A percentile compares a stretch with the other conserved stretches of the same genome.
These are phyloP conservation scores for Rhodotorula sp. DNA, from an alignment of 1,284 basidiomycete species.

Conservation along the genomic window DNA sequence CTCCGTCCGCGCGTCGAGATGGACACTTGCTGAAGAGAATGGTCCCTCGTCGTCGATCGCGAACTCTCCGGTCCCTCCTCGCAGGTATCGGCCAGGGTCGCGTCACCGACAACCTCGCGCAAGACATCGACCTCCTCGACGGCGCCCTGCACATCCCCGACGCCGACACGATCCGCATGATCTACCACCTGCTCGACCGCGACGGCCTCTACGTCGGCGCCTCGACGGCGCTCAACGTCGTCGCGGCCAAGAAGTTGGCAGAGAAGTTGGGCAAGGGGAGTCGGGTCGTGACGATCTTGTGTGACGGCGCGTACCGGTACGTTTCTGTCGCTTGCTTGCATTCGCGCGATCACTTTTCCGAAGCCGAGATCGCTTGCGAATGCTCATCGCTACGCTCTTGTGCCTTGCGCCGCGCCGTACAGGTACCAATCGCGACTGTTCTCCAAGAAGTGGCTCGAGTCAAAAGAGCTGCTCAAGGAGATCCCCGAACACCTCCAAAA, in stretches of 20 bases:
- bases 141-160: slow-evolving; percentile 86
- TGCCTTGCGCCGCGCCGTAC: slow-evolving; percentile 2
- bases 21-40: background rate
- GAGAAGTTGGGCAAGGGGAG: slow-evolving; percentile 74
- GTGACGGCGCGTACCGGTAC: slow-evolving; percentile 85
- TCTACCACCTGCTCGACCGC: slow-evolving; percentile 86
- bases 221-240: slow-evolving; percentile 91
- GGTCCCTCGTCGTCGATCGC: too few relatives aligned
- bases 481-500: slow-evolving; percentile 84
- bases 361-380: background rate
- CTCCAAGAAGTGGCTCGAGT: slow-evolving; percentile 78
- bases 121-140: slow-evolving; percentile 73
- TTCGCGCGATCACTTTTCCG: too few relatives aligned
- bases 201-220: slow-evolving; percentile 98
- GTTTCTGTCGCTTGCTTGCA: background rate
- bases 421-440: slow-evolving; percentile 82
- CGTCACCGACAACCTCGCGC: slow-evolving; percentile 88
- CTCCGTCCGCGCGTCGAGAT: too few relatives aligned
- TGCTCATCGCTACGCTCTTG: background rate
- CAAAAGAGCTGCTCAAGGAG: slow-evolving; percentile 72
- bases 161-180: slow-evolving; percentile 84
- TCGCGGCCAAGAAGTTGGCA: slow-evolving; percentile 85
- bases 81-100: slow-evolving; percentile 94
- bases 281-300: slow-evolving; percentile 83
- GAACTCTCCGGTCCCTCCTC: too few relatives aligned